Base-by-base conservation (phyloP, 768 basidiomycete genomes). In the Gymnopilus junonius region DNA sequence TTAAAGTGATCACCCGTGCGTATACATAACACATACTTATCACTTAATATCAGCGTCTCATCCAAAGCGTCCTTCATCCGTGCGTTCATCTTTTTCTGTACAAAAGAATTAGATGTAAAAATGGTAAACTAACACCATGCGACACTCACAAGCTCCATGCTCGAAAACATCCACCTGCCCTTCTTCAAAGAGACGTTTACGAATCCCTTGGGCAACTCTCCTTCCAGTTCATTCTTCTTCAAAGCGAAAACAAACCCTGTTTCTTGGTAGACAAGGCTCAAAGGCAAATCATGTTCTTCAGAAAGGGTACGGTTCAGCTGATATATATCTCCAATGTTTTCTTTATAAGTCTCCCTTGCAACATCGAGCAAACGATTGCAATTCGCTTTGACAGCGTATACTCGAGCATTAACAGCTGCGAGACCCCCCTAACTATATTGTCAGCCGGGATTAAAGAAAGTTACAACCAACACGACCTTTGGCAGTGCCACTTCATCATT, bases 261-360 rank as follows among this genome's bases (percentile, higher is more conserved):
- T 53, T 89, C 90, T 72, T 92, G 89, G 70, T 93, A 93, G 4
- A 87, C 76, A 10, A 94, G 76, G 7, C 83, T 79, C 21, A 95
- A 70, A 0, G 91, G 90, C 1, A 95, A 76, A 4, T 81, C 80
- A 66, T 93, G 84, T 63, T 85, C 78, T 62, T 91, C 86, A 0
- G 86, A 79, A 14, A 94, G 76, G 0, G 76, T 77, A 15, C 80
- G 78, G 62, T 85, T 86, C 35, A 95, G 78, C 57, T 88, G 83
- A 65, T 88, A 88, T 57, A 97, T 94, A 70, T 99, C 97, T 15
- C 87, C 85, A 45, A 97, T 83, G 67, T 97, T 97, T 74, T 99
- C 96, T 68, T 91, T 93, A 79, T 90, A 98, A 0, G 96, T 96
- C 73, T 94, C 94, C 2, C 97, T 85, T 1, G 97, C 97, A 7